A percentile compares a stretch with the other conserved stretches of the same genome.
phyloP scores from a whole-genome alignment of 2,329 filamentous ascomycete species.

The Cordyceps tenuipes region DNA sequence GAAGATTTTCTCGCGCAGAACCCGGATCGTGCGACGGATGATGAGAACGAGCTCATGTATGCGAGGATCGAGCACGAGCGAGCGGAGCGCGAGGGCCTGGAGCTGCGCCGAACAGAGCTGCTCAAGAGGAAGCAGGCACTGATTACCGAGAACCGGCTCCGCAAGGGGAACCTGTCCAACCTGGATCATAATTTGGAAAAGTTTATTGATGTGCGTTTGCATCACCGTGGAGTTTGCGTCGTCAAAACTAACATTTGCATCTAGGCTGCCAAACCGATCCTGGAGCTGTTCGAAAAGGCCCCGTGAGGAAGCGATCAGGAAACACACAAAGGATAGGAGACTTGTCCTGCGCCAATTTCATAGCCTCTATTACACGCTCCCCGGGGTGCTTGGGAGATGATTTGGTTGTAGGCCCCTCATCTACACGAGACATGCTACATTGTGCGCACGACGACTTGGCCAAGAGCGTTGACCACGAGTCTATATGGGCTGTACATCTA shows the following conservation, averaged over 20 bases:
- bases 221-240: background rate
- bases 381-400: too few species aligned
- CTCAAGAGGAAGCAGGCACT: slow-evolving; percentile 58
- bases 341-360: background rate
- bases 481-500: background rate
- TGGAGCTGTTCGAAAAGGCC: slow-evolving; percentile 75
- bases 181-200: slow-evolving; percentile 88
- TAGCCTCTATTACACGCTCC: background rate
- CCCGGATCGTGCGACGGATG: slow-evolving; percentile 63
- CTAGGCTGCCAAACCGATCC: slow-evolving; percentile 79
- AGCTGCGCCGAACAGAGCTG: slow-evolving; percentile 72
- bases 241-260: slow-evolving; percentile 15
- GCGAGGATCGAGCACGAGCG: slow-evolving; percentile 88
- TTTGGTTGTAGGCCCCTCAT: background rate
- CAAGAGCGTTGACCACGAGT: background rate
- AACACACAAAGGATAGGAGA: background rate
- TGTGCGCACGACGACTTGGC: background rate
- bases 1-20: slow-evolving; percentile 73
- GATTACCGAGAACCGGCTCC: slow-evolving; percentile 71
- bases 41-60: slow-evolving; percentile 77
- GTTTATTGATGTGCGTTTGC: slow-evolving; percentile 69
- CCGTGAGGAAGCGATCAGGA: slow-evolving; percentile 26
- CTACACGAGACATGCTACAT: background rate
- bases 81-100: slow-evolving; percentile 71
- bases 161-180: slow-evolving; percentile 86